A percentile compares a stretch with the other conserved stretches of the same genome.
Evolutionary conservation across 108 stramenopile species (phyloP).

Genomic region (Nitzschia palea): DNA sequence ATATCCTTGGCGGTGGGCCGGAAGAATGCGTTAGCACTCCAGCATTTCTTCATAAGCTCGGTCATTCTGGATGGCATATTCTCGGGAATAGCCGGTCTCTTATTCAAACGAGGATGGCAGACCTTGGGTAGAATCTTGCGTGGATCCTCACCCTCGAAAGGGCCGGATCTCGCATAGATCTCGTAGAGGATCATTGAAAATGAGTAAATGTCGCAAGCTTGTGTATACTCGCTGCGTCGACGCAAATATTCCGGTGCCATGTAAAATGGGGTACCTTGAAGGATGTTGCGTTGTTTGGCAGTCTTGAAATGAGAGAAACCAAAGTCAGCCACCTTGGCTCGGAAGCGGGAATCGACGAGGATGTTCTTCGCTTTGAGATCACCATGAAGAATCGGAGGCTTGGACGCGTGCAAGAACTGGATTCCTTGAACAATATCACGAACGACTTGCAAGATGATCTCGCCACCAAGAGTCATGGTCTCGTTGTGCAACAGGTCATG

Average conservation of each 20-base stretch:
- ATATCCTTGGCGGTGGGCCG: neutral
- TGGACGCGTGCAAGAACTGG: slow-evolving; percentile 55
- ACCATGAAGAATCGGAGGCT: slow-evolving; percentile 55
- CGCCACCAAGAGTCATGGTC: slow-evolving; percentile 48
- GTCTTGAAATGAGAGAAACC: slow-evolving; percentile 89
- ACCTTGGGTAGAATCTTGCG: neutral
- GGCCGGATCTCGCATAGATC: slow-evolving; percentile 45
- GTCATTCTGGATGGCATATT: neutral
- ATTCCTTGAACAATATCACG: slow-evolving; percentile 52
- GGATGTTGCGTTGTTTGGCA: slow-evolving; percentile 21
- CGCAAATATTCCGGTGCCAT: slow-evolving; percentile 89
- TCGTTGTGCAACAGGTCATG: slow-evolving; percentile 62
- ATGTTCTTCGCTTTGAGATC: slow-evolving; percentile 52
- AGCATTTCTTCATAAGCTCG: slow-evolving; percentile 18
- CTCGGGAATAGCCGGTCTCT: slow-evolving; percentile 22
- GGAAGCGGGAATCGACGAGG: slow-evolving; percentile 42
- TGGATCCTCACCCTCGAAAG: slow-evolving; percentile 50
- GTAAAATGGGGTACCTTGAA: slow-evolving; percentile 66
- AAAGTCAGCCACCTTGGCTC: slow-evolving; percentile 50
- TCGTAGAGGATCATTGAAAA: slow-evolving; percentile 62
- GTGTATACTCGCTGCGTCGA: slow-evolving; percentile 41
- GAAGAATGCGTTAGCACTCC: slow-evolving; percentile 7
- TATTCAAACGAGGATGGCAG: slow-evolving; percentile 5
- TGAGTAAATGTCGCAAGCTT: slow-evolving; percentile 54
- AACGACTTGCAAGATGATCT: slow-evolving; percentile 48